Conservation (phyloP, 2,329 filamentous ascomycete genomes). For the Calonectria henricotiae region DNA sequence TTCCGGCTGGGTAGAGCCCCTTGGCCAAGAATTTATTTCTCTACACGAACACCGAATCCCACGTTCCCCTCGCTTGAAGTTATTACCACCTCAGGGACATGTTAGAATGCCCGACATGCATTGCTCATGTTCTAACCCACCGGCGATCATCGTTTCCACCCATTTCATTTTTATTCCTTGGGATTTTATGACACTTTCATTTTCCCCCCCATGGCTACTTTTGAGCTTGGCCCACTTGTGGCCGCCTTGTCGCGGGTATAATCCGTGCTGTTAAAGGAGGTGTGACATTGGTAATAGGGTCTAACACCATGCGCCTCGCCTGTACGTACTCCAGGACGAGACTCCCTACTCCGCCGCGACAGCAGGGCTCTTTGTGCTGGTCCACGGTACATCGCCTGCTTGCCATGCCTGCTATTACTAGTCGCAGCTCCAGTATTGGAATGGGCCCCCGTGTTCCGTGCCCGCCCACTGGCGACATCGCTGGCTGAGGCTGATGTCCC, state of each 20-base stretch:
- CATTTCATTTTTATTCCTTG: conserved; percentile 18
- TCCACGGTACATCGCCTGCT: conserved; percentile 33
- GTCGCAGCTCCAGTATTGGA: conserved; percentile 35
- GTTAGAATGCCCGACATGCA: conserved; percentile 36
- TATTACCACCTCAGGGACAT: conserved; percentile 34
- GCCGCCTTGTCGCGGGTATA: conserved; percentile 46
- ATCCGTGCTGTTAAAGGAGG: conserved; percentile 50
- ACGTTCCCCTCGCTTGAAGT: conserved; percentile 32
- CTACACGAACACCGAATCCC: conserved; percentile 4
- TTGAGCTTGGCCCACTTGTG: conserved; percentile 34
- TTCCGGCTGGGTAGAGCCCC: conserved; percentile 34
- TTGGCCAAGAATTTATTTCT: conserved; percentile 11
- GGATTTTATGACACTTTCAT: neutral
- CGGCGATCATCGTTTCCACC: conserved; percentile 48
- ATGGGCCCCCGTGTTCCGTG: conserved; percentile 37
- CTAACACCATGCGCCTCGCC: conserved; percentile 26
- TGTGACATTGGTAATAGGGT: conserved; percentile 38
- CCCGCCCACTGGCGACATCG: conserved; percentile 40
- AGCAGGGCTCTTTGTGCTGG: conserved; percentile 29
- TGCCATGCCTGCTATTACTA: conserved; percentile 35
- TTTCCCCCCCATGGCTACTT: conserved; percentile 5
- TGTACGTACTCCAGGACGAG: conserved; percentile 2
- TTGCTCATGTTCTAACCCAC: conserved; percentile 41
- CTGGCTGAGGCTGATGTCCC: conserved; percentile 35
- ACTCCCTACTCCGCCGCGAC: conserved; percentile 20